Conservation (phyloP, 2,329 filamentous ascomycete genomes). For the Botrytis sinoallii region DNA sequence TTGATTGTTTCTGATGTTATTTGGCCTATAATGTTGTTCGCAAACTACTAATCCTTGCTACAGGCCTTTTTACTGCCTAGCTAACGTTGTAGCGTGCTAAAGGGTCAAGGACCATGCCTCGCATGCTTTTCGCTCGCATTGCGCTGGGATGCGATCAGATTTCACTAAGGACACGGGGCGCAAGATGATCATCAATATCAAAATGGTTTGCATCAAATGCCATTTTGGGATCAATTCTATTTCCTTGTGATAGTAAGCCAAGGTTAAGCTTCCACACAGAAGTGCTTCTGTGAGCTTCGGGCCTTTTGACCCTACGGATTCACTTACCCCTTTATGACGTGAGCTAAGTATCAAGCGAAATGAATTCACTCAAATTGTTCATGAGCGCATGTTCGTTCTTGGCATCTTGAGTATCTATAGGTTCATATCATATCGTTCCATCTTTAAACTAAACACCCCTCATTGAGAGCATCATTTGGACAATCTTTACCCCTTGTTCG, state of each 20-base stretch:
- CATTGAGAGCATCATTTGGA: not conserved
- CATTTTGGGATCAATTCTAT: not conserved
- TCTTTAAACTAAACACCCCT: not conserved
- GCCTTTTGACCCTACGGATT: constrained; percentile 1
- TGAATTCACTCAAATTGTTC: not conserved
- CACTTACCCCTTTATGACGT: not conserved
- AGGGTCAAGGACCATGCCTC: not conserved
- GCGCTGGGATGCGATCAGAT: constrained; percentile 17
- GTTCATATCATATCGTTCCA: not conserved
- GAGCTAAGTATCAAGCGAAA: not conserved
- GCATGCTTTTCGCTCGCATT: constrained; percentile 5
- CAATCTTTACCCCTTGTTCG: not conserved
- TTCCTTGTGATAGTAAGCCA: constrained; percentile 18
- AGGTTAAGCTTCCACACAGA: not conserved
- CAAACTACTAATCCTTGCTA: constrained; percentile 11
- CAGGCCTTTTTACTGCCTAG: not conserved
- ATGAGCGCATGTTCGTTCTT: not conserved
- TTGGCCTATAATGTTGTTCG: not conserved
- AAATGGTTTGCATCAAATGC: not conserved
- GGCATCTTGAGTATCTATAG: not conserved
- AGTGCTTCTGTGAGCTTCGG: not conserved
- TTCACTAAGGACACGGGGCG: not conserved
- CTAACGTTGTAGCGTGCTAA: constrained; percentile 11
- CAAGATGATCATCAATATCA: constrained; percentile 10
- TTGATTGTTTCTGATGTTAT: constrained; percentile 4